Percentiles rank a stretch among this genome's conserved stretches.
phyloP scores from a whole-genome alignment of 1,139 yeast genomes.

The Geotrichum histeridarum region DNA sequence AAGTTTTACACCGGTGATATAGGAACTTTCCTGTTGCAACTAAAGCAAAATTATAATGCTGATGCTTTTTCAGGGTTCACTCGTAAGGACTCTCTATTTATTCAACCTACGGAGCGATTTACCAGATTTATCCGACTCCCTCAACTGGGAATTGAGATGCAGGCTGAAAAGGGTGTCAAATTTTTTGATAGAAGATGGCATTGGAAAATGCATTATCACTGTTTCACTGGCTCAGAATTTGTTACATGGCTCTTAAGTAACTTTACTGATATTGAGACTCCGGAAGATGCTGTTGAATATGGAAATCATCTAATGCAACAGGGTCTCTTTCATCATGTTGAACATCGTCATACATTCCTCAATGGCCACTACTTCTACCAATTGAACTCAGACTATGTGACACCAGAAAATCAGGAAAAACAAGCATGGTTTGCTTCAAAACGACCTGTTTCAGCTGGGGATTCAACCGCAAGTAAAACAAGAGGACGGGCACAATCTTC shows the following conservation, averaged over 20 bases:
- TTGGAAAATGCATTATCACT: constrained; percentile 67
- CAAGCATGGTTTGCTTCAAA: constrained; percentile 11
- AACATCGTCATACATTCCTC: constrained; percentile 71
- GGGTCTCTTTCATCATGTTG: constrained; percentile 75
- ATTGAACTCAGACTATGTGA: constrained; percentile 52
- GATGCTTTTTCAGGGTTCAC: constrained; percentile 22
- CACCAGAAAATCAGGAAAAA: constrained; percentile 13
- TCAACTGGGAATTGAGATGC: constrained; percentile 62
- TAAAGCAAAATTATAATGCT: constrained; percentile 26
- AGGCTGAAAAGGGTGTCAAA: constrained; percentile 51
- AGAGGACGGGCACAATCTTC: constrained; percentile 12
- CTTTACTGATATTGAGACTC: constrained; percentile 68
- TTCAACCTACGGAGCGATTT: constrained; percentile 37
- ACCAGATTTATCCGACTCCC: constrained; percentile 40
- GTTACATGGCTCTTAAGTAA: constrained; percentile 79
- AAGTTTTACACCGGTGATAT: constrained; percentile 84
- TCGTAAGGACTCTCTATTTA: constrained; percentile 37
- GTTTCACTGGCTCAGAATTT: constrained; percentile 80
- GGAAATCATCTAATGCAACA: constrained; percentile 73
- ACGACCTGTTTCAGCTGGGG: background rate
- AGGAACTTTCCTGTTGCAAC: constrained; percentile 59
- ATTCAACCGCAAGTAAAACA: background rate
- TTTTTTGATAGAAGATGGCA: constrained; percentile 89
- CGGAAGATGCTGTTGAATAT: constrained; percentile 76
- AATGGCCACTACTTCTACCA: constrained; percentile 93